Base-by-base conservation (phyloP, 768 basidiomycete species). In the Cystofilobasidium capitatum region DNA sequence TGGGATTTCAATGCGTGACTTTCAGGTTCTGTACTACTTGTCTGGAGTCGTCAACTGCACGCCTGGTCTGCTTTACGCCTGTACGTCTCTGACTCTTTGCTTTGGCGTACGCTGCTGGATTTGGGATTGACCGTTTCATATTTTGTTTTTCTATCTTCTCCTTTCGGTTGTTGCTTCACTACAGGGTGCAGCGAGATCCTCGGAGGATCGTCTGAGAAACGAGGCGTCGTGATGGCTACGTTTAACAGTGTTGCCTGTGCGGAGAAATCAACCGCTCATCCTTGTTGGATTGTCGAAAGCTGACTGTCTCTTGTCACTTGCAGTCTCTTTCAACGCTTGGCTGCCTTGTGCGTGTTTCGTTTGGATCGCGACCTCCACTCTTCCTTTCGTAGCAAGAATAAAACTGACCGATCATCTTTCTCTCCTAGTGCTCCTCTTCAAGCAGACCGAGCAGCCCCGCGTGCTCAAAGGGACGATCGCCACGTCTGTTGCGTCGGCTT, bases 371-470 rank as follows among this genome's bases (percentile, higher is more conserved):
- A 42, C 10, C 10, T 42, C 40, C 40, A 10, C 40, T 42, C 20
- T 20, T 42, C 10, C 40, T 10, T 20, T 42, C 40, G 10, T 20
- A 42, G 40, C 10, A 10, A 42, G n/a, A 42, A 10, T 20, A 20
- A 10, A 10, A 42, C 40, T 42, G 40, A 42, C 40, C 40, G 40
- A 42, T 10, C 40, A 10, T 42, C 40, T 20, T 42, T 42, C 40
- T 42, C 40, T n/a, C n/a, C n/a, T n/a, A 42, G 40, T 61, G 31
- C 59, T 61, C 5, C 59, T 61, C 26, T 61, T 61, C 59, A 61
- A 61, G 59, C 40, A 40, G 26, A 61, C 59, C 59, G 59, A 61
- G 29, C 59, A 61, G 24, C 59, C 59, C 39, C 59, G 59, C 24
- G 59, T 61, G 10, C 40, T 61, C 17, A 61, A 61, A 22, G 59